Conservation (phyloP, 495 filamentous ascomycete genomes). For the Penicillium diatomitis region DNA sequence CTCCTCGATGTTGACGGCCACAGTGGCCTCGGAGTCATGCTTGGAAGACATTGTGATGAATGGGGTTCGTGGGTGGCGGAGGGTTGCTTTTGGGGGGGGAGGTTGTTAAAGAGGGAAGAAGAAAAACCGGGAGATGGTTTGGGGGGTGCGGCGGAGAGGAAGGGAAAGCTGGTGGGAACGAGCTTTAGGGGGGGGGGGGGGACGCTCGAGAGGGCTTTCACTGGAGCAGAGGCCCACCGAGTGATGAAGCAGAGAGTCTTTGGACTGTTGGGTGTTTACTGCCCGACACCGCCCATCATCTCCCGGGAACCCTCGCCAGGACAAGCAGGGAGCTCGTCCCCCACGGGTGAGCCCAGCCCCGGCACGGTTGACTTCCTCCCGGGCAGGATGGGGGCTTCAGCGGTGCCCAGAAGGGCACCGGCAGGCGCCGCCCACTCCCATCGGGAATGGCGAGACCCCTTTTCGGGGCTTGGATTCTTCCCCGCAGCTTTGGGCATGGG, state of each 20-base stretch:
- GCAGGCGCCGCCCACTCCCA: no score
- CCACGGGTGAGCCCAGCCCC: no score
- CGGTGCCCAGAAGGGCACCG: no score
- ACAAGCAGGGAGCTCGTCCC: no score
- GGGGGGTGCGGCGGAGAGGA: slow-evolving; percentile 4
- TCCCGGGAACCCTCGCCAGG: no score
- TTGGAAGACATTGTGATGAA: slow-evolving; percentile 25
- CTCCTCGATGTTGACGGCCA: slow-evolving; percentile 48
- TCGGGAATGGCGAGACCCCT: no score
- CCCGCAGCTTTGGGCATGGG: no score
- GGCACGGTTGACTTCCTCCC: no score
- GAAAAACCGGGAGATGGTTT: slow-evolving; percentile 3
- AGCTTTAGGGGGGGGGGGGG: slow-evolving; percentile 3
- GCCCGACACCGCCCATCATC: no score
- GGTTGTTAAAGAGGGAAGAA: slow-evolving; percentile 1
- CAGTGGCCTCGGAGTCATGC: slow-evolving; percentile 21
- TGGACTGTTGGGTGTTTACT: no score
- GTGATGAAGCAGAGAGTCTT: slow-evolving; percentile 4
- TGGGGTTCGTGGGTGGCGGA: slow-evolving; percentile 1
- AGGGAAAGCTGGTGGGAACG: slow-evolving; percentile 5
- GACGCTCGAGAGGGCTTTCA: not conserved
- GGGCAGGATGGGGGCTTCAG: no score
- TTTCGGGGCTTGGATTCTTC: no score
- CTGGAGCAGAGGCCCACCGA: slow-evolving; percentile 12
- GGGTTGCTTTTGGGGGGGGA: slow-evolving; percentile 1